Evolutionary conservation across 805 yeast genomes (phyloP).

Genomic region (Torulaspora delbrueckii): DNA sequence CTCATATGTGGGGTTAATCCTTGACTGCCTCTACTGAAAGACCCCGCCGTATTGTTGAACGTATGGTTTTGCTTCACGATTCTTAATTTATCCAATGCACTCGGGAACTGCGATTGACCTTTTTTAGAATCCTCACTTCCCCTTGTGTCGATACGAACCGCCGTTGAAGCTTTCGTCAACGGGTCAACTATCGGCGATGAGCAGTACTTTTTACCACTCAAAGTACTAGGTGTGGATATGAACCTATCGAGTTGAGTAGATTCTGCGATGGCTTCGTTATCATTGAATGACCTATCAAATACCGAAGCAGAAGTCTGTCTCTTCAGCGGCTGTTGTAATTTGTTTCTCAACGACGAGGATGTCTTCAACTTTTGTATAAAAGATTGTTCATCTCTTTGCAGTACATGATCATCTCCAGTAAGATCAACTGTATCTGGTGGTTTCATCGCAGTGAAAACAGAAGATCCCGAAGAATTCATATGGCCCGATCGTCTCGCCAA

Average conservation of each 20-base stretch:
- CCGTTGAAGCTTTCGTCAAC: not conserved
- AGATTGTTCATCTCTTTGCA: constrained; percentile 13
- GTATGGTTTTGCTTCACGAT: constrained; percentile 26
- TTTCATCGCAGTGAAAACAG: constrained; percentile 6
- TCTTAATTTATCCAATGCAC: constrained; percentile 24
- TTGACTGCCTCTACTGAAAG: constrained; percentile 15
- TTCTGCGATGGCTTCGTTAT: constrained; percentile 12
- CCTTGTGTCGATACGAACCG: not conserved
- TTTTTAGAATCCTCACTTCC: not conserved
- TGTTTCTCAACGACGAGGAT: constrained; percentile 11
- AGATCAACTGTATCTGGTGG: constrained; percentile 29
- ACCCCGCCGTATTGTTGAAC: constrained; percentile 5
- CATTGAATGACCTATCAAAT: not conserved
- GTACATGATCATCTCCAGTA: constrained; percentile 19
- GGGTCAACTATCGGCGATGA: not conserved
- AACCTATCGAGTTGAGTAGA: constrained; percentile 14
- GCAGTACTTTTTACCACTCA: not conserved
- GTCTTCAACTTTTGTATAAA: constrained; percentile 24
- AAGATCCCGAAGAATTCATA: not conserved
- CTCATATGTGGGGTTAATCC: constrained; percentile 23
- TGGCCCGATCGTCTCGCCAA: constrained; percentile 1
- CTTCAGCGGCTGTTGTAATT: not conserved
- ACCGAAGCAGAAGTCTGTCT: not conserved
- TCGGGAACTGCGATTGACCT: constrained; percentile 19
- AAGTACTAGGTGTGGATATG: constrained; percentile 1